A percentile compares a stretch with the other conserved stretches of the same genome.
Conservation (phyloP, 2,329 filamentous ascomycete genomes). For the Teratosphaeria zuluensis region DNA sequence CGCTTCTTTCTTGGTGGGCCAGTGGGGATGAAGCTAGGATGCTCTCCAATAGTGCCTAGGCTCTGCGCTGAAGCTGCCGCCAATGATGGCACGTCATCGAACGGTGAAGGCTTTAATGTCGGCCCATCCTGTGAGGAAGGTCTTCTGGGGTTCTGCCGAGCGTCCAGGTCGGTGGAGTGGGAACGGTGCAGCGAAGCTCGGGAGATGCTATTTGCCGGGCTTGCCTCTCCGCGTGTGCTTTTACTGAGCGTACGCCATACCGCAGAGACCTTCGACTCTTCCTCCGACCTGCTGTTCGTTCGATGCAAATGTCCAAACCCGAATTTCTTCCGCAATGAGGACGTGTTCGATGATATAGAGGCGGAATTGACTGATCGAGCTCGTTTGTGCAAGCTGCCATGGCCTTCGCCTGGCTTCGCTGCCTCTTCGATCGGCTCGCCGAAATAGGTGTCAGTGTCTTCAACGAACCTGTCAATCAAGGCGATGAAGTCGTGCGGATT, state of each 20-base stretch:
- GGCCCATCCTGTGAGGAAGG: constrained; percentile 46
- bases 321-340: constrained; percentile 75
- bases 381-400: constrained; percentile 33
- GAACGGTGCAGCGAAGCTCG: constrained; percentile 60
- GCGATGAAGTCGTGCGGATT: constrained; percentile 78
- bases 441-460: constrained; percentile 84
- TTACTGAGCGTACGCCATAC: constrained; percentile 88
- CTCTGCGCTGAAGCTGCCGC: constrained; percentile 5
- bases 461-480: constrained; percentile 75
- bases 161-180: constrained; percentile 66
- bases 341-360: constrained; percentile 75
- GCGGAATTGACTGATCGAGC: constrained; percentile 55
- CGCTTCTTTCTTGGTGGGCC: constrained; percentile 62
- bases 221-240: constrained; percentile 50
- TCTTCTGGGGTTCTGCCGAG: constrained; percentile 36
- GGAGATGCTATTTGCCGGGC: constrained; percentile 54
- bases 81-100: constrained; percentile 5
- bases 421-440: constrained; percentile 45
- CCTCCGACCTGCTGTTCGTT: constrained; percentile 66
- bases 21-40: constrained; percentile 34
- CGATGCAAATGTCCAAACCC: constrained; percentile 64
- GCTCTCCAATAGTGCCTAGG: constrained; percentile 43
- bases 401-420: constrained; percentile 4
- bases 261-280: constrained; percentile 60
- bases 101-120: constrained; percentile 3